phyloP scores from a whole-genome alignment of 306 rosid species.

The Malus fusca region DNA sequence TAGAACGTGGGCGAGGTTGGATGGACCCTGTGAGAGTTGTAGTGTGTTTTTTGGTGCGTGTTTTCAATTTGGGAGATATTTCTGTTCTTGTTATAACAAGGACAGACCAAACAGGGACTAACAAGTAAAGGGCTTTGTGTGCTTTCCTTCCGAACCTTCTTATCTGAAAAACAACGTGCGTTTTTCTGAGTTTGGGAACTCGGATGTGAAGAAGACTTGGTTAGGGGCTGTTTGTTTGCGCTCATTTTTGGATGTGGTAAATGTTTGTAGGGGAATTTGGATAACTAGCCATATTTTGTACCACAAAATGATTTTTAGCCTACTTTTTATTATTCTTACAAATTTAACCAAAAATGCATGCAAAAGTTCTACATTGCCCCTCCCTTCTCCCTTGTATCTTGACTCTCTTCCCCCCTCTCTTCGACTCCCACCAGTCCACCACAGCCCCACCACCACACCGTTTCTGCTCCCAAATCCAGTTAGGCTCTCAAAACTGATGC shows the following conservation, averaged over 20 bases:
- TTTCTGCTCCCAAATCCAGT: too few relatives aligned
- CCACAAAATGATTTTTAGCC: too few relatives aligned
- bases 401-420: too few relatives aligned
- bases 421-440: too few relatives aligned
- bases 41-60: not conserved
- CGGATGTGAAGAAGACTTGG: not conserved
- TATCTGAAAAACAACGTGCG: slow-evolving; percentile 13
- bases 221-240: slow-evolving; percentile 1
- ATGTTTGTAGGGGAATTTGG: too few relatives aligned
- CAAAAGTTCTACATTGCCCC: too few relatives aligned
- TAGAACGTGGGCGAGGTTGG: not conserved
- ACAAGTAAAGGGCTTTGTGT: not conserved
- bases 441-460: too few relatives aligned
- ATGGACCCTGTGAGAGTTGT: not conserved
- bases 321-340: too few relatives aligned
- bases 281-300: too few relatives aligned
- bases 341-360: too few relatives aligned
- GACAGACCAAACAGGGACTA: slow-evolving; percentile 21
- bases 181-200: not conserved
- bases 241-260: not conserved
- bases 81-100: not conserved
- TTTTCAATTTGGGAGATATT: not conserved
- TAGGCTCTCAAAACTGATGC: too few relatives aligned
- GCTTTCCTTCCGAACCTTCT: slow-evolving; percentile 11
- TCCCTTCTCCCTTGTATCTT: too few relatives aligned